Percentiles rank a stretch among this genome's conserved stretches.
These are phyloP conservation scores for Flaveria robusta DNA, from an alignment of 129 eudicot genomes.

Conservation along the genomic window DNA sequence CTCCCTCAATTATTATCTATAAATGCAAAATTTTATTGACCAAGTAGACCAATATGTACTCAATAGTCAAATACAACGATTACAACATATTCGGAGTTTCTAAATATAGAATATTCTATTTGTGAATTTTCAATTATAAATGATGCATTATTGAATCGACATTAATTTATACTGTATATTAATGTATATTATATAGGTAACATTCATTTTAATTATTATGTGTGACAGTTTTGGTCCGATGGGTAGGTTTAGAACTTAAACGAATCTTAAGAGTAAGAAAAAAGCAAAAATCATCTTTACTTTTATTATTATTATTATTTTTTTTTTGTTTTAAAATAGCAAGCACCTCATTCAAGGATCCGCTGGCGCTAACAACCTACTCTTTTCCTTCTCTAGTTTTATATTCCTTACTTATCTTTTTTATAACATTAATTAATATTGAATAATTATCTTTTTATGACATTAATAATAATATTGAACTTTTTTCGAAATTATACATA, in stretches of 20 bases:
- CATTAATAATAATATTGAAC: no score
- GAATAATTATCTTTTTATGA: no score
- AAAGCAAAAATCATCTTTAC: no score
- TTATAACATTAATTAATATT: no score
- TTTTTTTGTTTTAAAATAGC: background rate
- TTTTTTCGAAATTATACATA: no score
- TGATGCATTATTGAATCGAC: background rate
- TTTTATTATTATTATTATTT: no score
- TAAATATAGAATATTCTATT: background rate
- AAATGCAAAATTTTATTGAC: background rate
- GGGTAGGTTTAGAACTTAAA: background rate
- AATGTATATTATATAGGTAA: background rate
- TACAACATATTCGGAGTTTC: background rate
- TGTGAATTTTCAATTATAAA: background rate
- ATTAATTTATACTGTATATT: background rate
- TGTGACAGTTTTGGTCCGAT: no score
- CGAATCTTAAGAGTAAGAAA: background rate
- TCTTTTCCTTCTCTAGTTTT: no score
- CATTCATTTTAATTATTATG: background rate
- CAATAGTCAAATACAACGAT: background rate
- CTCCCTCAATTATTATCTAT: background rate
- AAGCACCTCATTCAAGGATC: background rate
- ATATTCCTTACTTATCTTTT: no score
- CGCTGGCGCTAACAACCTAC: no score
- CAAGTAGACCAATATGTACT: background rate